Evolutionary conservation across 176 grass and related monocot genomes (phyloP), one percentile per base, ranked within the genome.

Genomic region (Thinopyrum elongatum): DNA sequence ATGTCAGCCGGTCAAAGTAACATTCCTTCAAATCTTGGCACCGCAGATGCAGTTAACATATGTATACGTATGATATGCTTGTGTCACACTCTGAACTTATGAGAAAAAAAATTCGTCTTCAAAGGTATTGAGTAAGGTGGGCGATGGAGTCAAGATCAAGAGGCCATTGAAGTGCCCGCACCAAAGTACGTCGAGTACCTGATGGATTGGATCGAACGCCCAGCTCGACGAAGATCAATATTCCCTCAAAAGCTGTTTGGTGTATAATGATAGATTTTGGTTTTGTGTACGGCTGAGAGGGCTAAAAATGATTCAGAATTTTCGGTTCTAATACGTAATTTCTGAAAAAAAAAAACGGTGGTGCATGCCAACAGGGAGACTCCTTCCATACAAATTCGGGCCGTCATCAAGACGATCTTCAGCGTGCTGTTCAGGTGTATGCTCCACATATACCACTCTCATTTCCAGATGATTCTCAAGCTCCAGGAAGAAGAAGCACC

Each of bases 1-100:
- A 98, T 98, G 97, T 91, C 97, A 68, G 97, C 97, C 25, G 94
- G 97, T 74, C 94, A 88, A 95, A 88, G 96, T 98, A n/a, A 76
- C 58, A 47, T 36, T 77, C 49, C 74, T 27, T 77, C 47, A 57
- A 64, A 49, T 74, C 55, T 72, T 44, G 2, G 15, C 58, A 51
- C 31, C 53, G 35, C 33, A 57, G 7, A 76, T 71, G 4, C 3
- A 72, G 6, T 28, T 44, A 4, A 44, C 41, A 3, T 44, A 44
- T 44, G 41, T 13, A 44, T 41, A 38, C 36, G 9, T 23, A 23
- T 39, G n/a, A 70, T 10, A 72, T 7, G 49, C n/a, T 2, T 53
- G 49, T 53, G 53, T 22, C 53, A 58, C 53, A 58, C 19, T 57
- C 2, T 58, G 53, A 22, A 9, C 19, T 58, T 58, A 58, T 22